Conservation (phyloP, 2,329 filamentous ascomycete genomes). For the Madurella mycetomatis region DNA sequence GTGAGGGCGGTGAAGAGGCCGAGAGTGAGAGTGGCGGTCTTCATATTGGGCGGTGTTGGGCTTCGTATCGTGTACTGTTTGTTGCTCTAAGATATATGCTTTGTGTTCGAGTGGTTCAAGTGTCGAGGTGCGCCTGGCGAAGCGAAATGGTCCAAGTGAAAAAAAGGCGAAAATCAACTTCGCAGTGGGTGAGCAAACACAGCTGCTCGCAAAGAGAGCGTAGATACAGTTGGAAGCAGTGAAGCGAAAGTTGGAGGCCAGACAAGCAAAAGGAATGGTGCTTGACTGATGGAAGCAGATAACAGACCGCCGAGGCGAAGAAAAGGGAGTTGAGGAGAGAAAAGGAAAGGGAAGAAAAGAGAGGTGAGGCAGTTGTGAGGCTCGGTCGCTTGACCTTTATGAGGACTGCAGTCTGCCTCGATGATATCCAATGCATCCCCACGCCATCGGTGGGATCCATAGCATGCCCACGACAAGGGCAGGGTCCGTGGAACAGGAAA, state of each 20-base stretch:
- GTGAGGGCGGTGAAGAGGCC: constrained; percentile 43
- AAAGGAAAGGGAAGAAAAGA: constrained; percentile 17
- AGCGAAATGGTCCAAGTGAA: constrained; percentile 14
- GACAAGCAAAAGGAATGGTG: constrained; percentile 30
- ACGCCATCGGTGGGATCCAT: background rate
- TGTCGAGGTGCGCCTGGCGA: constrained; percentile 15
- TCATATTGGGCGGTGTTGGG: constrained; percentile 41
- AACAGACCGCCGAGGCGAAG: constrained; percentile 16
- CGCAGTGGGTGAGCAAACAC: constrained; percentile 28
- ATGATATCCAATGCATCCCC: constrained; percentile 4
- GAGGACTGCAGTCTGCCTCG: constrained; percentile 7
- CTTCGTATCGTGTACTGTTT: constrained; percentile 14
- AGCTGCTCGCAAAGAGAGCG: constrained; percentile 29
- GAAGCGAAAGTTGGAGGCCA: constrained; percentile 23
- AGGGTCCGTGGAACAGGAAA: background rate
- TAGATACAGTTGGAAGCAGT: constrained; percentile 26
- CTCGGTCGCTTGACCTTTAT: constrained; percentile 14
- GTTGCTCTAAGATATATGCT: constrained; percentile 4
- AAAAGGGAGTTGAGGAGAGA: constrained; percentile 17
- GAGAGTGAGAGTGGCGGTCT: constrained; percentile 40
- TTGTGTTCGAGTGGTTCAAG: constrained; percentile 9
- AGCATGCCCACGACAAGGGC: constrained; percentile 2
- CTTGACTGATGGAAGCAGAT: constrained; percentile 21
- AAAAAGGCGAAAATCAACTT: constrained; percentile 32
- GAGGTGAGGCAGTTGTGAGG: constrained; percentile 10